A percentile compares a stretch with the other conserved stretches of the same genome.
phyloP scores from a whole-genome alignment of 2,329 filamentous ascomycete genomes.

The Microsporum ferrugineum region DNA sequence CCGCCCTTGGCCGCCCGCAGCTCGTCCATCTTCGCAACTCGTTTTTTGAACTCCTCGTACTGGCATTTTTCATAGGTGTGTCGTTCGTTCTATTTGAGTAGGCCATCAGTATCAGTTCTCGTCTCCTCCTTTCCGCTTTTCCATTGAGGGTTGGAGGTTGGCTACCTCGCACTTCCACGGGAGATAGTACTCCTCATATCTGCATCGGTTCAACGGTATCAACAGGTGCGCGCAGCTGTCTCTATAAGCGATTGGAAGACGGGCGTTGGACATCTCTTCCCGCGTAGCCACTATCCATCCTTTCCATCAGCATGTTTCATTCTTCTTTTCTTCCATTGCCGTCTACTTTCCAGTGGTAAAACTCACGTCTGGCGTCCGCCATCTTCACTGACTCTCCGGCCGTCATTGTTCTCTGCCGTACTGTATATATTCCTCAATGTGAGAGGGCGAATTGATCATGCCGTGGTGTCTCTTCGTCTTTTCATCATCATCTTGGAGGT shows the following conservation, averaged over 20 bases:
- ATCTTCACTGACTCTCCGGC: constrained; percentile 3
- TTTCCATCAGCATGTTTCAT: background rate
- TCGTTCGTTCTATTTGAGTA: constrained; percentile 62
- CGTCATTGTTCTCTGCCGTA: constrained; percentile 6
- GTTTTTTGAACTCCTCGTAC: constrained; percentile 97
- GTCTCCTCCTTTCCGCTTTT: background rate
- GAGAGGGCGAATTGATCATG: background rate
- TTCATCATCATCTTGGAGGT: background rate
- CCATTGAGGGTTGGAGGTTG: background rate
- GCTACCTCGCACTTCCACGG: constrained; percentile 94
- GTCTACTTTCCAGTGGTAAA: background rate
- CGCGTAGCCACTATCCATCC: constrained; percentile 48
- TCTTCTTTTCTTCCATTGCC: background rate
- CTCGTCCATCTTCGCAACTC: constrained; percentile 98
- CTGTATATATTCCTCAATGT: background rate
- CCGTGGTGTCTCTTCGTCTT: background rate
- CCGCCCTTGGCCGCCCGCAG: constrained; percentile 74
- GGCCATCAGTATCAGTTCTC: constrained; percentile 3
- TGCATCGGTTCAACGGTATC: constrained; percentile 92
- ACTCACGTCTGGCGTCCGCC: constrained; percentile 13
- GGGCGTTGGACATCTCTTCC: constrained; percentile 87
- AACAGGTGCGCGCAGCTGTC: constrained; percentile 92
- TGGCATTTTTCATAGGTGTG: constrained; percentile 99
- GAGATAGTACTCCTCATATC: constrained; percentile 80
- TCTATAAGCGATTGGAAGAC: constrained; percentile 78